phyloP scores from a whole-genome alignment of 805 yeast genomes.

The Debaryomyces maramus region DNA sequence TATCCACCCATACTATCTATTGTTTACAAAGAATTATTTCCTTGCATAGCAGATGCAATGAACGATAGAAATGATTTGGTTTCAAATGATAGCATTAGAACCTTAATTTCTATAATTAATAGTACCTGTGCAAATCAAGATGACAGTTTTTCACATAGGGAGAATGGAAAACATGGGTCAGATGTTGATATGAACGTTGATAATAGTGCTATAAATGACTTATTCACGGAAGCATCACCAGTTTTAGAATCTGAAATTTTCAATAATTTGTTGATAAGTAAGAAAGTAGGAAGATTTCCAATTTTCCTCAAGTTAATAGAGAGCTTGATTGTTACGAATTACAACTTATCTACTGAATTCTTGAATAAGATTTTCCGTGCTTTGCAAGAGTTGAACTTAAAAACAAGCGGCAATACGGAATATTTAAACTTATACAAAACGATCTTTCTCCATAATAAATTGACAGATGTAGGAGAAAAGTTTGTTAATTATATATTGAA shows the following conservation, averaged over 20 bases:
- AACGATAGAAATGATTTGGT: slow-evolving; percentile 52
- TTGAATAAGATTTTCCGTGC: slow-evolving; percentile 16
- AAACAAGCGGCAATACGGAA: slow-evolving; percentile 25
- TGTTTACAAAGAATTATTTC: slow-evolving; percentile 32
- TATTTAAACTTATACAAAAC: slow-evolving; percentile 26
- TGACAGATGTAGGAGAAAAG: slow-evolving; percentile 15
- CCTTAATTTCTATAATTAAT: slow-evolving; percentile 44
- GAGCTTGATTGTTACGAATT: slow-evolving; percentile 20
- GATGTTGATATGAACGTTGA: slow-evolving; percentile 41
- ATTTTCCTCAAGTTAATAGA: slow-evolving; percentile 28
- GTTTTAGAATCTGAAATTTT: slow-evolving; percentile 27
- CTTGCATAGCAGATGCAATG: slow-evolving; percentile 31
- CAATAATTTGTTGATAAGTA: slow-evolving; percentile 19
- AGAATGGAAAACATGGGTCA: slow-evolving; percentile 21
- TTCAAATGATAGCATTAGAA: slow-evolving; percentile 46
- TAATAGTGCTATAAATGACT: slow-evolving; percentile 19
- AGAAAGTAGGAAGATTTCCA: slow-evolving; percentile 21
- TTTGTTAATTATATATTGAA: slow-evolving; percentile 21
- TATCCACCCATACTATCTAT: slow-evolving; percentile 37
- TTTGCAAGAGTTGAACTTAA: slow-evolving; percentile 18
- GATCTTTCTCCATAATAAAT: slow-evolving; percentile 19
- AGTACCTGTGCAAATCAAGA: slow-evolving; percentile 13
- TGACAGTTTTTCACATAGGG: not conserved
- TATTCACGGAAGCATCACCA: slow-evolving; percentile 17
- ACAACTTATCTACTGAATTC: slow-evolving; percentile 16